These are phyloP conservation scores for Epichloe elymi DNA, from an alignment of 2,329 filamentous ascomycete genomes.

Conservation along the genomic window DNA sequence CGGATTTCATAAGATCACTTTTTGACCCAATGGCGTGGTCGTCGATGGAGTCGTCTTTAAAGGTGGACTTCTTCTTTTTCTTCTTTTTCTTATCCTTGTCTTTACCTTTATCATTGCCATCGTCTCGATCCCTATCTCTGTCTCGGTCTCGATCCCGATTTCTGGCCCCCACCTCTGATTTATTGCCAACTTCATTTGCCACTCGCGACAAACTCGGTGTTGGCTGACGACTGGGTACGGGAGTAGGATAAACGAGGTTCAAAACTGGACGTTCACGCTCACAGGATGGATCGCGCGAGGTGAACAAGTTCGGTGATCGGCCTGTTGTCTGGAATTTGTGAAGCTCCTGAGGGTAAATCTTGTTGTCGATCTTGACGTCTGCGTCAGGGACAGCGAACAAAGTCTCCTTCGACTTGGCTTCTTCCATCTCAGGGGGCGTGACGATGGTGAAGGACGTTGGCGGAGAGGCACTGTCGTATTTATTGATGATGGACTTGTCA, in stretches of 20 bases:
- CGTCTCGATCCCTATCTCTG: neutral
- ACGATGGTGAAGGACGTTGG: slow-evolving; percentile 32
- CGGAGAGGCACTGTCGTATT: slow-evolving; percentile 31
- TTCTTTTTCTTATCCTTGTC: slow-evolving; percentile 9
- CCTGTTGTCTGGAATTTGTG: slow-evolving; percentile 19
- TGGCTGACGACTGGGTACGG: slow-evolving; percentile 25
- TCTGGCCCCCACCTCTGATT: neutral
- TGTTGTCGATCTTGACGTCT: slow-evolving; percentile 49
- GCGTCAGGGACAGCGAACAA: slow-evolving; percentile 46
- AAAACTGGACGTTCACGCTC: slow-evolving; percentile 44
- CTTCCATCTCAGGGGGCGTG: slow-evolving; percentile 40
- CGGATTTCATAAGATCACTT: slow-evolving; percentile 26
- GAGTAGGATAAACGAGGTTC: slow-evolving; percentile 49
- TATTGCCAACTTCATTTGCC: neutral
- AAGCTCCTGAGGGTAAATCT: slow-evolving; percentile 41
- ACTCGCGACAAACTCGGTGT: slow-evolving; percentile 27
- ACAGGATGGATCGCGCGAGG: slow-evolving; percentile 37
- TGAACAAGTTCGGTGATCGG: slow-evolving; percentile 22
- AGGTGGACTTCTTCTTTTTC: slow-evolving; percentile 9
- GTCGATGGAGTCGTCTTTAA: slow-evolving; percentile 14
- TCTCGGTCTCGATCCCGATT: neutral
- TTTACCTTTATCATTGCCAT: slow-evolving; percentile 6
- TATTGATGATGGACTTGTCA: slow-evolving; percentile 40
- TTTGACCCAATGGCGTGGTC: slow-evolving; percentile 26
- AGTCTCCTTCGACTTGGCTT: slow-evolving; percentile 26